Evolutionary conservation across 208 protist species (phyloP).

Genomic region (Leishmania tarentolae): DNA sequence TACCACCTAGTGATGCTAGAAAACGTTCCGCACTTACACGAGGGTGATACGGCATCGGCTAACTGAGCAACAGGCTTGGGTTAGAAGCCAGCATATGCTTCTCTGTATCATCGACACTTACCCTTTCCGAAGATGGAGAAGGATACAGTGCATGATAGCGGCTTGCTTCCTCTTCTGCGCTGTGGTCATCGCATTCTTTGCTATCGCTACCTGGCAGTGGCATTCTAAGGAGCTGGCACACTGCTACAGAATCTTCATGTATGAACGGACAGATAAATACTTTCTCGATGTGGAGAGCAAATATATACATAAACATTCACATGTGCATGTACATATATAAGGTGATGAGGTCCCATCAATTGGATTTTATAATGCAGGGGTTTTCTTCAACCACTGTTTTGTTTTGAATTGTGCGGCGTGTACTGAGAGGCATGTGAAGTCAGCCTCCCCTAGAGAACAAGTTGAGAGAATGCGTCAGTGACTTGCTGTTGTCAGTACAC

Average conservation of each 20-base stretch:
- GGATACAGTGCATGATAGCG: neutral
- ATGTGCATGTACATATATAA: neutral
- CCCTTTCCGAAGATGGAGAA: conserved; percentile 3
- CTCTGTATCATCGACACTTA: conserved; percentile 7
- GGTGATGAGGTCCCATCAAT: neutral
- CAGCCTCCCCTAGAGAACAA: neutral
- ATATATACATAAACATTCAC: neutral
- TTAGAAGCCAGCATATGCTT: conserved; percentile 17
- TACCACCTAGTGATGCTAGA: conserved; percentile 42
- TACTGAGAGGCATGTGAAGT: neutral
- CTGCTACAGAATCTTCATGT: neutral
- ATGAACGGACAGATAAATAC: neutral
- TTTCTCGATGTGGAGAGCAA: neutral
- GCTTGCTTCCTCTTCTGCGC: neutral
- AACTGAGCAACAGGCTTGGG: conserved; percentile 27
- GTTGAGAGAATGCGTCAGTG: no score
- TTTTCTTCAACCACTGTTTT: neutral
- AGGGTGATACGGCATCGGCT: conserved; percentile 34
- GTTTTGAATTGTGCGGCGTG: neutral
- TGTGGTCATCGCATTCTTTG: neutral
- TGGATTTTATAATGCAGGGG: neutral
- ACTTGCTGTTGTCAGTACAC: neutral
- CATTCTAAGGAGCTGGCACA: neutral
- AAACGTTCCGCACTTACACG: conserved; percentile 23
- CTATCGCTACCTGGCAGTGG: neutral